Evolutionary conservation across 75 land plant genomes (phyloP).

Genomic region (Pinus tabuliformis): DNA sequence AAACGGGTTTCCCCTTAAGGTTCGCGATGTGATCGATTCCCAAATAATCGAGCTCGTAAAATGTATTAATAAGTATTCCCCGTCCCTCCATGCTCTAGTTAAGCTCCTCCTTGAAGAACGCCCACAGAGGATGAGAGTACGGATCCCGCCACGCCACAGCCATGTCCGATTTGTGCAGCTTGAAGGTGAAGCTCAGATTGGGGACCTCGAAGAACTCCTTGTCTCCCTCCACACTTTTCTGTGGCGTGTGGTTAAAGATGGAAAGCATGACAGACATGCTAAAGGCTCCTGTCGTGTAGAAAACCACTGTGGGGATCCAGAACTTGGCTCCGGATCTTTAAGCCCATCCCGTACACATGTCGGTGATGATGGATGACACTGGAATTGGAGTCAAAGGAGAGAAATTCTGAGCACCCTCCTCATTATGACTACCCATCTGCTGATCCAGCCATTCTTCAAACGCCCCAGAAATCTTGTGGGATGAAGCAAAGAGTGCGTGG

Average conservation of each 20-base stretch:
- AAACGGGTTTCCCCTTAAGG: background rate
- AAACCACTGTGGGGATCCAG: background rate
- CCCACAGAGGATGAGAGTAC: background rate
- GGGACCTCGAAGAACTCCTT: background rate
- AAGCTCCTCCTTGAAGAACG: background rate
- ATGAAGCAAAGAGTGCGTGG: background rate
- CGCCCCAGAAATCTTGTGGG: background rate
- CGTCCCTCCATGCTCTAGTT: background rate
- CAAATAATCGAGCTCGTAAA: background rate
- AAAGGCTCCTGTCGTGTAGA: background rate
- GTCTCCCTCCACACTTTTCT: background rate
- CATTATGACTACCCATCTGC: background rate
- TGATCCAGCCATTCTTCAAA: background rate
- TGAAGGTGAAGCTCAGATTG: background rate
- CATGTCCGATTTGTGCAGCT: background rate
- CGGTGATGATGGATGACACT: background rate
- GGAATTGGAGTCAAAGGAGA: background rate
- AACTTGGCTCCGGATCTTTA: background rate
- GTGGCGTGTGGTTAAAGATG: background rate
- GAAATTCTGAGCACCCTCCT: background rate
- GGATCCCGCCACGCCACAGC: background rate
- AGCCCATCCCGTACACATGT: constrained; percentile 3
- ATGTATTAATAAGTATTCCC: background rate
- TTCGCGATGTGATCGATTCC: background rate
- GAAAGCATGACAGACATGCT: background rate